phyloP scores from a whole-genome alignment of 768 basidiomycete genomes.

The Amyloporia xantha region DNA sequence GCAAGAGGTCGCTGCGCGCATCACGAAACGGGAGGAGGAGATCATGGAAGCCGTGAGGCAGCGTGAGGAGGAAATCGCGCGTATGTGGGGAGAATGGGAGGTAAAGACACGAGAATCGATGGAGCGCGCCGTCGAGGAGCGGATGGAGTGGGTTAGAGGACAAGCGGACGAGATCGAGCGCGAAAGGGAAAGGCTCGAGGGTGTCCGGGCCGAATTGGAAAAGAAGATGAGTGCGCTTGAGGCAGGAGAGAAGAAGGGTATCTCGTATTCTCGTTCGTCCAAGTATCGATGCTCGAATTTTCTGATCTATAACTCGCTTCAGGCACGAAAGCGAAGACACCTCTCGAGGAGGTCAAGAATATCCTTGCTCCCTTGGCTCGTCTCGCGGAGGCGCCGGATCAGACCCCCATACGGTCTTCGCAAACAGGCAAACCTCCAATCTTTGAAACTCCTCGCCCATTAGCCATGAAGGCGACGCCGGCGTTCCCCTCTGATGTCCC shows the following conservation, averaged over 20 bases:
- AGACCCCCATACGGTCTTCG: conserved; percentile 16
- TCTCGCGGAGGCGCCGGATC: conserved; percentile 24
- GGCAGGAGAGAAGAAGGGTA: conserved; percentile 27
- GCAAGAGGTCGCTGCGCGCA: conserved; percentile 60
- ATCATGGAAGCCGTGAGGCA: conserved; percentile 60
- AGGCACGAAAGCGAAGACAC: conserved; percentile 44
- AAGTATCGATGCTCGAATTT: background rate
- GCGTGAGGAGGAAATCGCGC: conserved; percentile 56
- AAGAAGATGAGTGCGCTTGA: conserved; percentile 38
- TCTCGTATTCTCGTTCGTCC: background rate
- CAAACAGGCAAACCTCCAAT: too few relatives aligned
- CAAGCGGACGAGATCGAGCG: conserved; percentile 47
- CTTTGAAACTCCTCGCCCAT: conserved; percentile 50
- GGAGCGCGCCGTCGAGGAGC: conserved; percentile 32
- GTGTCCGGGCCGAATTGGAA: conserved; percentile 44
- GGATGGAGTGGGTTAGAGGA: conserved; percentile 40
- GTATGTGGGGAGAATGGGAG: conserved; percentile 57
- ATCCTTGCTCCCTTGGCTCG: conserved; percentile 46
- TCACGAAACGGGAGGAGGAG: conserved; percentile 62
- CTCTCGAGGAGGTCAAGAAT: conserved; percentile 74
- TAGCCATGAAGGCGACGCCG: conserved; percentile 21
- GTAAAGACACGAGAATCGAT: conserved; percentile 28
- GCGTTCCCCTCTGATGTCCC: conserved; percentile 16
- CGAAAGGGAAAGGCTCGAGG: conserved; percentile 45
- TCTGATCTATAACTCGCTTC: too few relatives aligned